Evolutionary conservation across 2,329 filamentous ascomycete species (phyloP).

Genomic region (Diaporthe sp.): DNA sequence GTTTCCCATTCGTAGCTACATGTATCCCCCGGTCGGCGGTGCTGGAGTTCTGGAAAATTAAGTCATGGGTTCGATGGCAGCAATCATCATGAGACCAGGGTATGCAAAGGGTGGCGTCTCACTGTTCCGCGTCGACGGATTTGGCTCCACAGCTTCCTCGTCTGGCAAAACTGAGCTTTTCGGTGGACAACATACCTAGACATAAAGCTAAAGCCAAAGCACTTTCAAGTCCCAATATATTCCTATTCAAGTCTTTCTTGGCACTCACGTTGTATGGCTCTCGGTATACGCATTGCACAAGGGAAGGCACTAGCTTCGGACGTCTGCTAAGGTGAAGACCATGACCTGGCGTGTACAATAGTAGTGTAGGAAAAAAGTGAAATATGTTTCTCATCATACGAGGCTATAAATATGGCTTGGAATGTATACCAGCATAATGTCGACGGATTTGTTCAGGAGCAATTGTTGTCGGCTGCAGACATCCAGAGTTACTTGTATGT

Average conservation of each 20-base stretch:
- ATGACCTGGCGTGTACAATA: neutral
- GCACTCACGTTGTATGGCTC: neutral
- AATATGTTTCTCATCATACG: neutral
- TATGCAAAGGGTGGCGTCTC: neutral
- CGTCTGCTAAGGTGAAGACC: neutral
- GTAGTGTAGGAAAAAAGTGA: too few relatives aligned
- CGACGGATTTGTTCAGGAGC: neutral
- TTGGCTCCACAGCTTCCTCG: neutral
- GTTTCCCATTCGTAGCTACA: neutral
- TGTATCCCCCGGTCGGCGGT: too few relatives aligned
- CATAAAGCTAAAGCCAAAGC: neutral
- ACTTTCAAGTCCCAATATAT: neutral
- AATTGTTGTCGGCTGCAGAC: neutral
- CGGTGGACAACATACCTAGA: neutral
- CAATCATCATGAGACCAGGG: neutral
- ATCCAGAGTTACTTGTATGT: neutral
- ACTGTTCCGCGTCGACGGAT: neutral
- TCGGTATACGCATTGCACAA: neutral
- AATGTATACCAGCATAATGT: neutral
- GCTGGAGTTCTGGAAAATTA: too few relatives aligned
- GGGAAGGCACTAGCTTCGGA: neutral
- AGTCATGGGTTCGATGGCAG: neutral
- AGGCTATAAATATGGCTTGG: neutral
- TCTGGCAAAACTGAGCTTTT: neutral
- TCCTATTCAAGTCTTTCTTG: neutral